Evolutionary conservation across 805 yeast genomes (phyloP).

Genomic region (Starmera amethionina): DNA sequence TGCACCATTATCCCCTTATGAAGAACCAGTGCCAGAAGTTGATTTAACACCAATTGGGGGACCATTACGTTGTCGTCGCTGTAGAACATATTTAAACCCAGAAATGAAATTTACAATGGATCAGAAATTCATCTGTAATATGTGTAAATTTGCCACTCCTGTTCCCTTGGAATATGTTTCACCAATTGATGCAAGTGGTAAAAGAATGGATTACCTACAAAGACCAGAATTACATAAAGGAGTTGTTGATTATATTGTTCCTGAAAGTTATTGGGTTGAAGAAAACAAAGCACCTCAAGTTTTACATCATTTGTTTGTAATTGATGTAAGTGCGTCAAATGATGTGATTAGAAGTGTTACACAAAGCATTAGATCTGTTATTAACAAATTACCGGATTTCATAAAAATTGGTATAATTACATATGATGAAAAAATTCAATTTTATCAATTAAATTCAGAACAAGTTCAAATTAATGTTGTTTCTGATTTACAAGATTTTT

Average conservation of each 20-base stretch:
- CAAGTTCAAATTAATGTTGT: slow-evolving; percentile 51
- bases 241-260: slow-evolving; percentile 78
- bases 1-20: slow-evolving; percentile 45
- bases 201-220: slow-evolving; percentile 49
- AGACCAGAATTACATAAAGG: slow-evolving; percentile 78
- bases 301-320: slow-evolving; percentile 59
- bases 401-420: slow-evolving; percentile 59
- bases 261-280: slow-evolving; percentile 54
- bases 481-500: slow-evolving; percentile 66
- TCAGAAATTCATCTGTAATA: slow-evolving; percentile 67
- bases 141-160: slow-evolving; percentile 69
- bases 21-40: slow-evolving; percentile 53
- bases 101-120: slow-evolving; percentile 56
- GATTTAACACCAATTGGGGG: slow-evolving; percentile 49
- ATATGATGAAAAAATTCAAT: slow-evolving; percentile 62
- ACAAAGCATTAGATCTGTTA: slow-evolving; percentile 59
- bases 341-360: slow-evolving; percentile 55
- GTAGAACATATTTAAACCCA: slow-evolving; percentile 87
- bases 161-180: slow-evolving; percentile 61
- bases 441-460: slow-evolving; percentile 54
- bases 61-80: slow-evolving; percentile 85
- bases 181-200: slow-evolving; percentile 49
- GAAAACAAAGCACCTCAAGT: slow-evolving; percentile 32
- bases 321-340: slow-evolving; percentile 59
- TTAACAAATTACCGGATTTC: slow-evolving; percentile 8